Percentiles rank a stretch among this genome's conserved stretches.
phyloP scores from a whole-genome alignment of 371 early-diverging fungal genomes.

The Mucor piriformis region DNA sequence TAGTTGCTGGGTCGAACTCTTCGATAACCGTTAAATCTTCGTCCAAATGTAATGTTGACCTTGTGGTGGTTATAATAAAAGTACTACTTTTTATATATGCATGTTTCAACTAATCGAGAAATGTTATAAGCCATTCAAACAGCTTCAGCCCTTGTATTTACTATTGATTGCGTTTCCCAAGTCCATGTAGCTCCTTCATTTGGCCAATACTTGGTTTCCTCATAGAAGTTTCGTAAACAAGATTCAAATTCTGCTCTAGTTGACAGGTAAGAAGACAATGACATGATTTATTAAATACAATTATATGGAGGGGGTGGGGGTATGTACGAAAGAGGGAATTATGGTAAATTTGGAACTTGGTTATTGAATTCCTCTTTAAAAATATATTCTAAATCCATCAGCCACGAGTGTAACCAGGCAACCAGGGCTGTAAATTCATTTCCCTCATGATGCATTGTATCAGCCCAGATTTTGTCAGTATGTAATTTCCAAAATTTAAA shows the following conservation, averaged over 20 bases:
- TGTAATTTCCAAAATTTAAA: constrained; percentile 2
- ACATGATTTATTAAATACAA: background rate
- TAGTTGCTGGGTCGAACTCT: background rate
- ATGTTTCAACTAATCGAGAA: constrained; percentile 9
- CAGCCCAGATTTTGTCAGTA: background rate
- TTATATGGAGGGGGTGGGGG: background rate
- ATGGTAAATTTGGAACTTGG: background rate
- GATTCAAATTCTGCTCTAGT: constrained; percentile 14
- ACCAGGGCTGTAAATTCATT: constrained; percentile 18
- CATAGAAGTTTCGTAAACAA: constrained; percentile 11
- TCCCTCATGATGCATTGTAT: constrained; percentile 15
- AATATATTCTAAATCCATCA: constrained; percentile 19
- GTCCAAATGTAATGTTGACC: background rate
- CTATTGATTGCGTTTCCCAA: background rate
- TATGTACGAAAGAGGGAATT: background rate
- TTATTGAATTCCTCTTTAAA: constrained; percentile 17
- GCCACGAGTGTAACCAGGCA: constrained; percentile 26
- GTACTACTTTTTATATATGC: constrained; percentile 4
- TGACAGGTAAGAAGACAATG: constrained; percentile 8
- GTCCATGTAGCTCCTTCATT: constrained; percentile 6
- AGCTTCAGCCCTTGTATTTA: background rate
- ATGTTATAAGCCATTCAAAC: background rate
- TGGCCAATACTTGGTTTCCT: constrained; percentile 7
- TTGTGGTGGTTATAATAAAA: background rate
- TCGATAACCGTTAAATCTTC: background rate